Conservation (phyloP, 164 flowering plant genomes). For the Aristolochia californica region DNA sequence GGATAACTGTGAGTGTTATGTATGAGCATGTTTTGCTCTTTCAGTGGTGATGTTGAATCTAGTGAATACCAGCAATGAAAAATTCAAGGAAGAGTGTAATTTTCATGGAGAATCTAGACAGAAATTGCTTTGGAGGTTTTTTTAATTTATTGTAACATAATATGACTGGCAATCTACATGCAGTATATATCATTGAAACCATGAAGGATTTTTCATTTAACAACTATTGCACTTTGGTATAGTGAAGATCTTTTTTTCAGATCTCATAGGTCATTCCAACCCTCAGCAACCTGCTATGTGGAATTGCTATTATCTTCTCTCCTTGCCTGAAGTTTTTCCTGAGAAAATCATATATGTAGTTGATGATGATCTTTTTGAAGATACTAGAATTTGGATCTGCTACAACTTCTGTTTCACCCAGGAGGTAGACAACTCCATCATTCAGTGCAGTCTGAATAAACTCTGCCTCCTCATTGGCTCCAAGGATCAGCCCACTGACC, state of each 20-base stretch:
- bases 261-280: constrained; percentile 82
- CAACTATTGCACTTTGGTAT: neutral
- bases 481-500: constrained; percentile 14
- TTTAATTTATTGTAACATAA: too few relatives aligned
- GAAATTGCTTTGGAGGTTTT: too few relatives aligned
- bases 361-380: constrained; percentile 42
- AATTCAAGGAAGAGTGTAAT: too few relatives aligned
- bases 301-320: constrained; percentile 42
- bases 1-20: too few relatives aligned
- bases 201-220: neutral
- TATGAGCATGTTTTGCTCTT: too few relatives aligned
- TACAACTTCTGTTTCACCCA: constrained; percentile 66
- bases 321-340: constrained; percentile 56
- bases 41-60: too few relatives aligned
- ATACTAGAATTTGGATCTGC: constrained; percentile 41
- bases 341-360: constrained; percentile 47
- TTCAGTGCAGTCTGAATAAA: constrained; percentile 43
- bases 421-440: constrained; percentile 53
- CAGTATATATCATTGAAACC: neutral
- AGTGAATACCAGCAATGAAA: too few relatives aligned
- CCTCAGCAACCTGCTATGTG: constrained; percentile 39
- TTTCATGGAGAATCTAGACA: too few relatives aligned
- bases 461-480: constrained; percentile 40
- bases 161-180: too few relatives aligned
- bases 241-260: constrained; percentile 5